Evolutionary conservation across 371 early-diverging fungal genomes (phyloP), one percentile per base, ranked within the genome.

Genomic region (Caulochytrium protostelioides): DNA sequence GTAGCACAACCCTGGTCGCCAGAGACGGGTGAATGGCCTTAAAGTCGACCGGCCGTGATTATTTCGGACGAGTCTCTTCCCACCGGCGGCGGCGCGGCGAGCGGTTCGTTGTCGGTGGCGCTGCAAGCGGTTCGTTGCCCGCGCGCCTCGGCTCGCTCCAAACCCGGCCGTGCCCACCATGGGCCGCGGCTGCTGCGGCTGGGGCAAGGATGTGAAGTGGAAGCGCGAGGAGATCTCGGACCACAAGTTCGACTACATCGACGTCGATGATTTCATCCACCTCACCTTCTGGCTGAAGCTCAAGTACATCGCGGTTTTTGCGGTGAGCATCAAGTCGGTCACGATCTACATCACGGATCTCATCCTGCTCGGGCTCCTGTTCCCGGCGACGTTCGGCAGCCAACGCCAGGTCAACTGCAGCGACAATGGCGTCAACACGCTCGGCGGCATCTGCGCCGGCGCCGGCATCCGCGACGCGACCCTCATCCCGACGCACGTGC

Each of bases 231-330:
- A 68, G 30, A 66, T 78, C 26, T 41, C 53, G 41, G 83, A 82
- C 55, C 82, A 85, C 62, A 80, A 80, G 52, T 83, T 82, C 44
- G 83, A 82, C 52, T 79, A 69, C 49, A 62, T 85, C 39, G 76
- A 85, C 39, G 63, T 82, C 8, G 71, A 79, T 9, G 79, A 79
- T 39, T 82, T 79, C 57, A 40, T 62, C 21, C 58, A 65, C 34
- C 39, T 41, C 13, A 51, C 47, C 12, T 59, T 31, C 28, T 22
- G 15, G 17, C 33, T 37, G 21, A 47, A 47, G 27, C n/a, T 47
- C 19, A 27, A 47, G 27, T 20, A 37, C 6, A 14, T 36, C 8
- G 33, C 22, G 23, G 18, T 42, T 31, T 35, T 35, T 22, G 42
- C 34, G 34, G 31, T 42, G 31, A 30, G 19, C 17, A 35, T 13